phyloP scores from a whole-genome alignment of 106 monocot genomes.

The Vanilla planifolia region DNA sequence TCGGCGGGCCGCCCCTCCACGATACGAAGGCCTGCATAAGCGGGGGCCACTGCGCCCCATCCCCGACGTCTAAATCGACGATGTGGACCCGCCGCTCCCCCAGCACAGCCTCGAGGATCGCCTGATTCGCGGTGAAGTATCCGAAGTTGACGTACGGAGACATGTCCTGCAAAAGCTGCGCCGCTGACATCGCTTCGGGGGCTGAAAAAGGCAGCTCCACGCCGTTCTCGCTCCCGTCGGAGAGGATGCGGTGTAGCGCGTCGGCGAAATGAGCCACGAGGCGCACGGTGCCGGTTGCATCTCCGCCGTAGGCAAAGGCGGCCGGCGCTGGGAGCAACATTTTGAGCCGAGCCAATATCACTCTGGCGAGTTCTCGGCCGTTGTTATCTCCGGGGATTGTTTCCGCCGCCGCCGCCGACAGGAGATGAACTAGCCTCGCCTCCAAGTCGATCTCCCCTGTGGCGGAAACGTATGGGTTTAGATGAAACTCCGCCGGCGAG shows the following conservation, averaged over 20 bases:
- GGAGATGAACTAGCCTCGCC: too few species aligned
- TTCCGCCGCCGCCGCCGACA: background rate
- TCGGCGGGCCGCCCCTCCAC: conserved; percentile 10
- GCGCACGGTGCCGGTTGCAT: too few species aligned
- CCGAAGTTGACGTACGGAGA: conserved; percentile 53
- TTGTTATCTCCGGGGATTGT: too few species aligned
- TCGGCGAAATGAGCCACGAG: too few species aligned
- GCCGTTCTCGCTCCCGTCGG: too few species aligned
- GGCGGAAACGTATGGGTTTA: too few species aligned
- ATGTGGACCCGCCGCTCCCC: conserved; percentile 34
- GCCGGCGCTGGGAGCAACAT: too few species aligned
- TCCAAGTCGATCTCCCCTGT: background rate
- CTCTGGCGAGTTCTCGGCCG: too few species aligned
- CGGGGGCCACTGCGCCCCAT: conserved; percentile 42
- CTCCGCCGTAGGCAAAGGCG: too few species aligned
- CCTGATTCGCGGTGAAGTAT: conserved; percentile 51
- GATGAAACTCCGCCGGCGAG: background rate
- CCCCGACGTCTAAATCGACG: conserved; percentile 44
- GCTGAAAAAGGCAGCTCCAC: too few species aligned
- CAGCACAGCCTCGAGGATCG: conserved; percentile 35
- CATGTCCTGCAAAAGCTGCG: conserved; percentile 50
- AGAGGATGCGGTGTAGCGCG: too few species aligned
- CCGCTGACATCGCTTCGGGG: conserved; percentile 29
- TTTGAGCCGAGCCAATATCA: too few species aligned
- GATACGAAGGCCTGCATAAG: conserved; percentile 44